Evolutionary conservation across 129 eudicot species (phyloP).

Genomic region (Lonicera japonica): DNA sequence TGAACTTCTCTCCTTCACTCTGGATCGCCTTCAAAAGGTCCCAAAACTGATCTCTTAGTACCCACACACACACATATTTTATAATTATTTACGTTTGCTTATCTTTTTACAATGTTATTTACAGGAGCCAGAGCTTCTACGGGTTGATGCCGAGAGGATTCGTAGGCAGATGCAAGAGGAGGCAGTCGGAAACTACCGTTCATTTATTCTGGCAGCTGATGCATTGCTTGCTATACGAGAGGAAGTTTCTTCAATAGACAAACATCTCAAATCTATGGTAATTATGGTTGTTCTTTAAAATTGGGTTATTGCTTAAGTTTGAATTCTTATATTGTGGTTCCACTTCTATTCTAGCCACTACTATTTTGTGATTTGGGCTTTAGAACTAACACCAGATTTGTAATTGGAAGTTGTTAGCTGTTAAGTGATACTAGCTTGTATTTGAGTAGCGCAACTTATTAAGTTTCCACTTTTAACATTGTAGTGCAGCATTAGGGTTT

Average conservation of each 20-base stretch:
- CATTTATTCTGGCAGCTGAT: slow-evolving; percentile 91
- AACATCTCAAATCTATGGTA: slow-evolving; percentile 87
- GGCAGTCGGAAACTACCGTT: slow-evolving; percentile 89
- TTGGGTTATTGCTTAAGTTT: neutral
- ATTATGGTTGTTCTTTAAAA: neutral
- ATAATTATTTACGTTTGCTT: neutral
- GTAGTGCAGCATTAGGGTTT: too few species aligned
- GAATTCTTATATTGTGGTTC: neutral
- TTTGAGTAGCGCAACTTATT: too few species aligned
- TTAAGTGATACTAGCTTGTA: too few species aligned
- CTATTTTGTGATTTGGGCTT: too few species aligned
- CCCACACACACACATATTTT: neutral
- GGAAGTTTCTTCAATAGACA: slow-evolving; percentile 80
- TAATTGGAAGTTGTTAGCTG: too few species aligned
- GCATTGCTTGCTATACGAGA: slow-evolving; percentile 68
- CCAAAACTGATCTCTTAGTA: neutral
- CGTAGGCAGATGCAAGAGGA: slow-evolving; percentile 98
- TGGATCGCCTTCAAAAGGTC: slow-evolving; percentile 93
- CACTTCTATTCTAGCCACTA: too few species aligned
- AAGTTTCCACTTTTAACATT: too few species aligned
- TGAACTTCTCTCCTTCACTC: slow-evolving; percentile 95
- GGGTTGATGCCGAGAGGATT: slow-evolving; percentile 96
- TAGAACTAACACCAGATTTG: too few species aligned
- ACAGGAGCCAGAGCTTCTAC: slow-evolving; percentile 89
- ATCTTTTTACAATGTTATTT: neutral